phyloP scores from a whole-genome alignment of 441 rosid species.

The California macrophylla region DNA sequence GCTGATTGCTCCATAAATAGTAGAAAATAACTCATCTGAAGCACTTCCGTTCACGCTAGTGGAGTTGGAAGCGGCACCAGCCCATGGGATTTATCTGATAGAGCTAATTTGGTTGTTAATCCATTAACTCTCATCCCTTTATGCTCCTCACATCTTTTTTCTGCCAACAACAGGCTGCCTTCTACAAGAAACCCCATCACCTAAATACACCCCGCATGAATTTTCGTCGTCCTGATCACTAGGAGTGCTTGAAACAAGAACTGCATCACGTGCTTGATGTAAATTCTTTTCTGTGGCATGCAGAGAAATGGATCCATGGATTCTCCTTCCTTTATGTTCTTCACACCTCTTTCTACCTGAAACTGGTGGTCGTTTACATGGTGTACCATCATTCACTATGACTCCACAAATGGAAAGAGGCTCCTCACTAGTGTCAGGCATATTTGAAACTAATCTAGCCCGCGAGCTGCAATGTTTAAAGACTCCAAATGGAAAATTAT shows the following conservation, averaged over 20 bases:
- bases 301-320: constrained; percentile 13
- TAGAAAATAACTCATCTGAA: not conserved
- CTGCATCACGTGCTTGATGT: not conserved
- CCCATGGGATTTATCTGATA: constrained; percentile 7
- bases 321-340: constrained; percentile 48
- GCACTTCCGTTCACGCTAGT: not conserved
- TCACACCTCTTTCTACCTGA: constrained; percentile 56
- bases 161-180: constrained; percentile 31
- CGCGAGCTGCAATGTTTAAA: constrained; percentile 40
- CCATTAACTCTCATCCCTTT: constrained; percentile 32
- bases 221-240: not conserved
- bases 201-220: constrained; percentile 33
- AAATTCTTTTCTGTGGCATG: constrained; percentile 12
- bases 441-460: constrained; percentile 42
- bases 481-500: constrained; percentile 24
- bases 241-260: constrained; percentile 10
- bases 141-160: constrained; percentile 38
- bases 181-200: constrained; percentile 30
- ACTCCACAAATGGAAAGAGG: constrained; percentile 36
- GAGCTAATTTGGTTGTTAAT: constrained; percentile 5
- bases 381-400: constrained; percentile 35
- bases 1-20: constrained; percentile 22
- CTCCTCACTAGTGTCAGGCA: constrained; percentile 17
- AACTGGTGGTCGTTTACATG: constrained; percentile 37
- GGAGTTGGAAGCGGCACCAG: not conserved